Base-by-base conservation (phyloP, 345 rosid genomes). In the Anastatica hierochuntica region DNA sequence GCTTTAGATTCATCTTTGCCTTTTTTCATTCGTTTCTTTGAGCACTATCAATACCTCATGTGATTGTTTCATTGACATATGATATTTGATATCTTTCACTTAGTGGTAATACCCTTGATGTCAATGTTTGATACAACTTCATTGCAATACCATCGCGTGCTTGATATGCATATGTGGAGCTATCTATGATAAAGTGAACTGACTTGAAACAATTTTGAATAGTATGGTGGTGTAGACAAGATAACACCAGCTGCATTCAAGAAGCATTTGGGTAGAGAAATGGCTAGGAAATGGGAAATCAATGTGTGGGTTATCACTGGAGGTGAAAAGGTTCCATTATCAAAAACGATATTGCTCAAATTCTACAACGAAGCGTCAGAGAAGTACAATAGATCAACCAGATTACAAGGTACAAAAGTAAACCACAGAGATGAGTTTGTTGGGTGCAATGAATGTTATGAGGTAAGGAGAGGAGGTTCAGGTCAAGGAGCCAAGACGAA, bases 181-280 rank as follows among this genome's bases (percentile, higher is more conserved):
- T 24, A 39, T 24, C 35, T 43, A n/a, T n/a, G n/a, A n/a, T n/a
- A n/a, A n/a, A n/a, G n/a, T 50, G 8, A 43, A 24, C 63, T 65
- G 71, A 43, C 65, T 40, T 51, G 60, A 56, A 37, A n/a, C 16
- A 23, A 49, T 72, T 55, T 60, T 72, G 29, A 56, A 46, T 58
- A 67, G n/a, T n/a, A 18, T 59, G 4, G 24, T 52, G 27, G 45
- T 69, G n/a, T n/a, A 92, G 98, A 74, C 56, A 92, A 85, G 84
- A 60, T 88, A 72, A 85, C 94, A 64, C 99, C 97, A 6, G 90
- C 95, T 69, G 97, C 95, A 14, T 92, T 92, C 56, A 97, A 92
- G 83, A 92, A 92, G 84, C 99, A 92, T 71, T 88, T 97, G 52
- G 99, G 99, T 35, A 83, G 99, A 74, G 99, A 88, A 81, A 88